These are phyloP conservation scores for Elongisporangium senticosum DNA, from an alignment of 352 stramenopile species.

Conservation along the genomic window DNA sequence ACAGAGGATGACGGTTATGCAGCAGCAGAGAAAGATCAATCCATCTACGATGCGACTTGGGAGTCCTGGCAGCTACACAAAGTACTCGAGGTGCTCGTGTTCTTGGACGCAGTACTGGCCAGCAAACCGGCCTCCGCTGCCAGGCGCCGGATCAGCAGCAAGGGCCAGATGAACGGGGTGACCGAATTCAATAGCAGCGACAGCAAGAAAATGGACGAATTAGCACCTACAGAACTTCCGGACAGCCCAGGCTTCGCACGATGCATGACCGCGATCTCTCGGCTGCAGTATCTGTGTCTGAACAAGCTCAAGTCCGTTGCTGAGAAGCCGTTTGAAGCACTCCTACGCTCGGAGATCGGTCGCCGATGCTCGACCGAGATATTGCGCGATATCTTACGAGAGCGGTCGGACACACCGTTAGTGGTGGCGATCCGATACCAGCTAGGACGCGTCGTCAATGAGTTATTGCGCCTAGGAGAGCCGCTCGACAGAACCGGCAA, in stretches of 20 bases:
- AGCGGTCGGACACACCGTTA: conserved; percentile 56
- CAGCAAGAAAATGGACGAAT: background rate
- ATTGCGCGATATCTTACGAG: conserved; percentile 52
- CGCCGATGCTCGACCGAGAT: conserved; percentile 61
- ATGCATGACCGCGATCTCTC: conserved; percentile 19
- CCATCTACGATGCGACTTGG: conserved; percentile 5
- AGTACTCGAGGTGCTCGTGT: conserved; percentile 48
- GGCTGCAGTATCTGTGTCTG: conserved; percentile 53
- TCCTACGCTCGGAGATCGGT: conserved; percentile 59
- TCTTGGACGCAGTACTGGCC: conserved; percentile 47
- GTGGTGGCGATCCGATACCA: conserved; percentile 79
- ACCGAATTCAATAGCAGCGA: conserved; percentile 1
- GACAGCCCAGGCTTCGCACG: conserved; percentile 7
- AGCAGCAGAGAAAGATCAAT: conserved; percentile 1
- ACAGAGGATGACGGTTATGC: conserved; percentile 1
- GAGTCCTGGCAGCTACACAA: conserved; percentile 11
- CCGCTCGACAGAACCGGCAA: conserved; percentile 36
- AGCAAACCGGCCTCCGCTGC: conserved; percentile 24
- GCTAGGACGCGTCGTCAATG: conserved; percentile 71
- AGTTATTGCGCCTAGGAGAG: conserved; percentile 51
- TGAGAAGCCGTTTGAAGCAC: conserved; percentile 43
- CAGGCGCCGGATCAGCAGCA: conserved; percentile 10
- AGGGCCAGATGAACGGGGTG: background rate
- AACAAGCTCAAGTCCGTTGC: conserved; percentile 40
- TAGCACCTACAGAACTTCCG: conserved; percentile 2